Evolutionary conservation across 2,329 filamentous ascomycete genomes (phyloP).

Genomic region (Raffaelea ambrosiae): DNA sequence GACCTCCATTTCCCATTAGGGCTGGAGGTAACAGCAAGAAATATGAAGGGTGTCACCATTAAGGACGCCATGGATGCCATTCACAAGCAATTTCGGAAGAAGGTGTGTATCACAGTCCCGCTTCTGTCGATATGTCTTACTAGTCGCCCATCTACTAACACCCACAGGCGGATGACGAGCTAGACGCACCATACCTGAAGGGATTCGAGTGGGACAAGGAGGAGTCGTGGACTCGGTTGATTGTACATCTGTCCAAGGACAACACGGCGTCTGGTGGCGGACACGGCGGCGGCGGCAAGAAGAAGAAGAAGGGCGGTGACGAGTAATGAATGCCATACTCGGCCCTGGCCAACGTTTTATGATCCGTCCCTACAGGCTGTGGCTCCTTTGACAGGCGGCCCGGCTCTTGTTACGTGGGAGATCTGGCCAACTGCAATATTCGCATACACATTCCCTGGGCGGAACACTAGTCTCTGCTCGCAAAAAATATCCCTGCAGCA

Average conservation of each 20-base stretch:
- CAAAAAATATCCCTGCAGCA: too few relatives aligned
- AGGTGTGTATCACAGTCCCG: constrained; percentile 46
- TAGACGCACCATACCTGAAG: constrained; percentile 77
- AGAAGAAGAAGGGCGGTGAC: constrained; percentile 43
- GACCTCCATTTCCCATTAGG: constrained; percentile 87
- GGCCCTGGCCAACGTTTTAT: neutral
- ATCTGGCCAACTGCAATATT: too few relatives aligned
- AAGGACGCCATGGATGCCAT: constrained; percentile 95
- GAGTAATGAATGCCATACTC: constrained; percentile 22
- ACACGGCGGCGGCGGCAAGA: constrained; percentile 43
- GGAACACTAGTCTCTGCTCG: too few relatives aligned
- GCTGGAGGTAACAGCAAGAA: constrained; percentile 79
- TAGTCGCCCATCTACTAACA: neutral
- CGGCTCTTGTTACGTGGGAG: too few relatives aligned
- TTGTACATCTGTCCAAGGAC: constrained; percentile 76
- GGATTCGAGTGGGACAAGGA: constrained; percentile 97
- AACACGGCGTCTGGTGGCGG: constrained; percentile 22
- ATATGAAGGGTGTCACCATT: constrained; percentile 90
- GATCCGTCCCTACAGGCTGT: too few relatives aligned
- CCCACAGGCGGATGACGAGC: constrained; percentile 75
- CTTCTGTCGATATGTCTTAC: neutral
- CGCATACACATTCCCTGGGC: too few relatives aligned
- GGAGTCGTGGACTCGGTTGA: constrained; percentile 78
- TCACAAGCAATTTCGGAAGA: constrained; percentile 94
- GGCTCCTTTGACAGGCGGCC: constrained; percentile 5